phyloP scores from a whole-genome alignment of 148 eudicot genomes.

The Vaccinium corymbosum region DNA sequence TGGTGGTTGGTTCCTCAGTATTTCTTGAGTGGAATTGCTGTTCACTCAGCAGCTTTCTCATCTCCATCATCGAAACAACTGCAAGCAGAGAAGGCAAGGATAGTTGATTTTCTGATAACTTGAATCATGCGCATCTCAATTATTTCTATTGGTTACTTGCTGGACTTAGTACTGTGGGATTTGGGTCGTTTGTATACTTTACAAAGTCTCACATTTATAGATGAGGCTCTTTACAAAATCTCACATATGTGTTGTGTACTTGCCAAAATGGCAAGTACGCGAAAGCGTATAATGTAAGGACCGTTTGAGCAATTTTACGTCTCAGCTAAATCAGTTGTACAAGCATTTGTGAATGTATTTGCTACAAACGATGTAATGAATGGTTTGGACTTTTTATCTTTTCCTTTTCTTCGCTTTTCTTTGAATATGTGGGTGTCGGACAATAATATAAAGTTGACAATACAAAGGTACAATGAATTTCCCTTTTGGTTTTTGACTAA shows the following conservation, averaged over 20 bases:
- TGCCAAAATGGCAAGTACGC: too few relatives aligned
- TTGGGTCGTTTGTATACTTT: constrained; percentile 19
- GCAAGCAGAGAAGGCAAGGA: constrained; percentile 25
- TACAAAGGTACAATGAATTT: too few relatives aligned
- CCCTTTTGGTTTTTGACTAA: too few relatives aligned
- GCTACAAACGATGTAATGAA: too few relatives aligned
- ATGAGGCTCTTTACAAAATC: background rate
- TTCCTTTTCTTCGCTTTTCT: too few relatives aligned
- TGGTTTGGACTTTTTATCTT: too few relatives aligned
- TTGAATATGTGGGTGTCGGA: too few relatives aligned
- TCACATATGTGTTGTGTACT: too few relatives aligned
- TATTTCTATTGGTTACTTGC: constrained; percentile 26
- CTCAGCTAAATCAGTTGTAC: background rate
- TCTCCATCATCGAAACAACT: constrained; percentile 25
- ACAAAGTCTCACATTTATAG: constrained; percentile 28
- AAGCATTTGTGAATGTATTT: background rate
- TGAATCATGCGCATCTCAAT: constrained; percentile 55
- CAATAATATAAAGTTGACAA: too few relatives aligned
- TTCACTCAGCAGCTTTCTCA: constrained; percentile 33
- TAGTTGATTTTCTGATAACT: constrained; percentile 55
- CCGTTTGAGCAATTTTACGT: background rate
- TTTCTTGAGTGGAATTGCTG: constrained; percentile 29
- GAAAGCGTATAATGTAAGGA: background rate
- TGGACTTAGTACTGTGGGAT: constrained; percentile 17
- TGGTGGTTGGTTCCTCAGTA: constrained; percentile 49